Evolutionary conservation across 2,329 filamentous ascomycete species (phyloP).

Genomic region (Aspergillus fischeri): DNA sequence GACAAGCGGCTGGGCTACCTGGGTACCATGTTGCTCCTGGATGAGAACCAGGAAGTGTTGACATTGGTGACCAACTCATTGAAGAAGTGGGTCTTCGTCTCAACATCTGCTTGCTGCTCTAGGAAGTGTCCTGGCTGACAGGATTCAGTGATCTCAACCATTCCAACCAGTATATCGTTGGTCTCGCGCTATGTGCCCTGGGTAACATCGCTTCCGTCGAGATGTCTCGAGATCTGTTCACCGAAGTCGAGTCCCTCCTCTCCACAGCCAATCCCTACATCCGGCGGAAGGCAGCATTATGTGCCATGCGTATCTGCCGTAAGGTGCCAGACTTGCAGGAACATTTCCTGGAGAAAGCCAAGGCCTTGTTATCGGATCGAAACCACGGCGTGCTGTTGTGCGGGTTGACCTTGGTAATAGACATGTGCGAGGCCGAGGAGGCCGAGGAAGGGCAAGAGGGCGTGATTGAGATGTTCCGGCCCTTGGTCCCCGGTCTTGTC

Average conservation of each 20-base stretch:
- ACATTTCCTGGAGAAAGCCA: constrained; percentile 93
- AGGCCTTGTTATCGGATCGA: constrained; percentile 79
- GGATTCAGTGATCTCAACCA: constrained; percentile 79
- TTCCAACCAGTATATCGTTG: constrained; percentile 97
- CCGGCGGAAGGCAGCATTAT: constrained; percentile 92
- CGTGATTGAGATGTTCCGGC: constrained; percentile 85
- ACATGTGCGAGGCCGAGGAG: constrained; percentile 92
- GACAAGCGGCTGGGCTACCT: constrained; percentile 96
- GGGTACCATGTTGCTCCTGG: constrained; percentile 89
- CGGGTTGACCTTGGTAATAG: constrained; percentile 83
- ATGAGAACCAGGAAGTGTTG: constrained; percentile 97
- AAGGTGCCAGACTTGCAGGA: constrained; percentile 97
- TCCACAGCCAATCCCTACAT: constrained; percentile 98
- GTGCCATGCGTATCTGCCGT: constrained; percentile 96
- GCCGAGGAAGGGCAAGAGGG: constrained; percentile 85
- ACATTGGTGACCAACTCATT: constrained; percentile 96
- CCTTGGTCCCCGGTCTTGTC: constrained; percentile 78
- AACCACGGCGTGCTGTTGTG: constrained; percentile 95
- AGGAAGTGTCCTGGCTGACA: constrained; percentile 29
- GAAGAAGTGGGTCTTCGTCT: constrained; percentile 69
- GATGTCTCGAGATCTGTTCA: constrained; percentile 96
- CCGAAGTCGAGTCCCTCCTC: constrained; percentile 88
- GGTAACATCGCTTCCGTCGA: constrained; percentile 97
- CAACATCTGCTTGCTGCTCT: neutral
- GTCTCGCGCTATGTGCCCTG: constrained; percentile 89